Percentiles rank a stretch among this genome's conserved stretches.
Conservation (phyloP, 2,329 filamentous ascomycete genomes). For the Taxawa tesnikishii region DNA sequence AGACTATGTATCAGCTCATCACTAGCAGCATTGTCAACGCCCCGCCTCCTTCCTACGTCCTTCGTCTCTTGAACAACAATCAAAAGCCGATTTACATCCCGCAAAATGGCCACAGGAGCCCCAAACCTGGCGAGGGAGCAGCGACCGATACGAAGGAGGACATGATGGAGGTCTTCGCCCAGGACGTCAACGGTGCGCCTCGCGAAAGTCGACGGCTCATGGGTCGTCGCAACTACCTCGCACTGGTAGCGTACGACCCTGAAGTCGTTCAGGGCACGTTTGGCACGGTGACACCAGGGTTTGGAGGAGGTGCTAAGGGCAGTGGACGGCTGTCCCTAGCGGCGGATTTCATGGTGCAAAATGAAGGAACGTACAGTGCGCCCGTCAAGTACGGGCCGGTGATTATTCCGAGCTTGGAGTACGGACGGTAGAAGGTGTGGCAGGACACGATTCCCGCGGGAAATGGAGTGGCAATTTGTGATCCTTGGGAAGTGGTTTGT, state of each 20-base stretch:
- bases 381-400: constrained; percentile 96
- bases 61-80: constrained; percentile 92
- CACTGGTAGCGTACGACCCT: constrained; percentile 88
- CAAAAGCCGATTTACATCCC: constrained; percentile 66
- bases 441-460: too few relatives aligned
- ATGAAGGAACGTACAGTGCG: constrained; percentile 65
- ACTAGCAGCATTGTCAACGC: constrained; percentile 84
- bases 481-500: too few relatives aligned
- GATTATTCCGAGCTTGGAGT: constrained; percentile 63
- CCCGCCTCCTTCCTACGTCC: constrained; percentile 70
- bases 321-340: constrained; percentile 61
- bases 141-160: constrained; percentile 88
- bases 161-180: constrained; percentile 99
- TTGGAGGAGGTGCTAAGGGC: constrained; percentile 20
- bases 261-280: constrained; percentile 48
- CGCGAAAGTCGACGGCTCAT: constrained; percentile 79
- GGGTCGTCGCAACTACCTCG: constrained; percentile 84
- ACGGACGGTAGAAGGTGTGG: constrained; percentile 33
- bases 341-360: constrained; percentile 94
- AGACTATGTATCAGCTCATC: constrained; percentile 99
- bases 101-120: constrained; percentile 63
- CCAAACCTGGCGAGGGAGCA: constrained; percentile 29
- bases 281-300: constrained; percentile 11
- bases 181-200: constrained; percentile 71
- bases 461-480: too few relatives aligned